Conservation (phyloP, 495 filamentous ascomycete species). For the Penicillium tannophilum region DNA sequence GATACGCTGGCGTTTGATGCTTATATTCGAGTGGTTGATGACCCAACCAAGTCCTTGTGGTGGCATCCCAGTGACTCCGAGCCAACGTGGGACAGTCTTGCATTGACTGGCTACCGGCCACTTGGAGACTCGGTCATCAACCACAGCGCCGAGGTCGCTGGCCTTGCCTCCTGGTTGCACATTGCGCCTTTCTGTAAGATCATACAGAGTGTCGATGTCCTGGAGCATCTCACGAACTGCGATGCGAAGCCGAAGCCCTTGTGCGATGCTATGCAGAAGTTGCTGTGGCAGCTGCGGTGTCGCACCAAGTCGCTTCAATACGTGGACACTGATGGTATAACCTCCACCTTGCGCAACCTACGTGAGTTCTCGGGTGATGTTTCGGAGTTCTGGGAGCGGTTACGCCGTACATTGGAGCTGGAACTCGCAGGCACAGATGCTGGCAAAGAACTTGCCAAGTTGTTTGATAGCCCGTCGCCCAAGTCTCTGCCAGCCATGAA, state of each 20-base stretch:
- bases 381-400: conserved; percentile 55
- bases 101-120: conserved; percentile 60
- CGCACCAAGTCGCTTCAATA: conserved; percentile 40
- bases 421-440: conserved; percentile 51
- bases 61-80: conserved; percentile 63
- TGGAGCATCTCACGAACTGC: conserved; percentile 52
- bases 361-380: conserved; percentile 50
- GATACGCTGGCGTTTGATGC: conserved; percentile 66
- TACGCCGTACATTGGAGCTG: conserved; percentile 54
- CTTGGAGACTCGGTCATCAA: conserved; percentile 50
- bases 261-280: conserved; percentile 49
- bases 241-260: conserved; percentile 54
- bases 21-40: conserved; percentile 64
- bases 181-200: conserved; percentile 60
- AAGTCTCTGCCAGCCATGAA: conserved; percentile 6
- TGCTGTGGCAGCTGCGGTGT: conserved; percentile 45
- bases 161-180: conserved; percentile 60
- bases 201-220: conserved; percentile 51
- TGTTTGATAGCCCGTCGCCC: conserved; percentile 48
- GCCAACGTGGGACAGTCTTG: conserved; percentile 73
- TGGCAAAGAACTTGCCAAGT: conserved; percentile 36
- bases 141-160: conserved; percentile 54
- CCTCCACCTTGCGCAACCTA: conserved; percentile 44
- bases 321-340: conserved; percentile 48
- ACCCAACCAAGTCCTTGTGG: conserved; percentile 65